Evolutionary conservation across 106 monocot genomes (phyloP).

Genomic region (Dendrobium huoshanense): DNA sequence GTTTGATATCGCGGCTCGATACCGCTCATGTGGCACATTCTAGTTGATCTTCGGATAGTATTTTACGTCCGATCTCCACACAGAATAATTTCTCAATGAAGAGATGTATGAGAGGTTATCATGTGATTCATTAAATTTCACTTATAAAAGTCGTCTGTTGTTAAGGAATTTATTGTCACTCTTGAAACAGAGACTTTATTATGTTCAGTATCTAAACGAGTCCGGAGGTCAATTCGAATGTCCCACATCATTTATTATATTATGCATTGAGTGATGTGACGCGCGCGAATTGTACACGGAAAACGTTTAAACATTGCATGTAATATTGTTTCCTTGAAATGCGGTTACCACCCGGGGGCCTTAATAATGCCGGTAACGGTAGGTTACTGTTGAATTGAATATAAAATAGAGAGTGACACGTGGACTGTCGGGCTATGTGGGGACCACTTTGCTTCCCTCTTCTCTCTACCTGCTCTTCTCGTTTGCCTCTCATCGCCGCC

Average conservation of each 20-base stretch:
- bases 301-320: no score
- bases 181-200: background rate
- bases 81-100: background rate
- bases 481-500: background rate
- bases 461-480: background rate
- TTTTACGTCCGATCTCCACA: background rate
- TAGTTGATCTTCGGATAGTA: no score
- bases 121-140: background rate
- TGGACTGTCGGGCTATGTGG: conserved; percentile 19
- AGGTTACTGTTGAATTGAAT: background rate
- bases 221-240: no score
- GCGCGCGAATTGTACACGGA: no score
- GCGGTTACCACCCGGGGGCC: background rate
- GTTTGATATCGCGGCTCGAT: no score
- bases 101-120: background rate
- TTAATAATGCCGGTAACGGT: background rate
- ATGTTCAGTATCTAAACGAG: no score
- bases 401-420: conserved; percentile 8
- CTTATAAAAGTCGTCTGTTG: background rate
- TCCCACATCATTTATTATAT: no score
- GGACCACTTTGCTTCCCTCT: conserved; percentile 4
- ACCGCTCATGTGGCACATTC: background rate
- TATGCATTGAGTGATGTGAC: no score
- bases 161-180: background rate
- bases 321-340: no score